Conservation (phyloP, 164 flowering plant genomes). For the Magnolia sinica region DNA sequence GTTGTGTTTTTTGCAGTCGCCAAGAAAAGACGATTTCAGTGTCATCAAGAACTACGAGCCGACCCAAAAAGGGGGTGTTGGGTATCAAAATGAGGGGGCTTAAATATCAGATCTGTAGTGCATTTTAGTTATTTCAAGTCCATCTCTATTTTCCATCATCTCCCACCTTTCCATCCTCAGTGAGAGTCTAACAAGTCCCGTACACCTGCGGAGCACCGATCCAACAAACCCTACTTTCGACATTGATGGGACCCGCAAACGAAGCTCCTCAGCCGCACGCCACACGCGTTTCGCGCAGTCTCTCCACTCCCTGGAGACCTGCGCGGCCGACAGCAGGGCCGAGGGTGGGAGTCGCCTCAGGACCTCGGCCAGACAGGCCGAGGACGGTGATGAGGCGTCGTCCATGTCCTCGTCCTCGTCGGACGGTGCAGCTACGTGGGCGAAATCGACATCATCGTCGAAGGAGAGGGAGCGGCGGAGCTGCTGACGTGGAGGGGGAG, state of each 20-base stretch:
- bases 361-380: conserved; percentile 63
- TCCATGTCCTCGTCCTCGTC: conserved; percentile 7
- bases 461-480: conserved; percentile 72
- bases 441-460: conserved; percentile 38
- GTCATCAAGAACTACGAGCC: not conserved
- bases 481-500: conserved; percentile 11
- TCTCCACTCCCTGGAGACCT: conserved; percentile 91
- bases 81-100: not conserved
- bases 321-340: conserved; percentile 62
- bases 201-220: conserved; percentile 80
- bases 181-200: conserved; percentile 59
- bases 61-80: not conserved
- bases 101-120: not conserved
- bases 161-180: conserved; percentile 86
- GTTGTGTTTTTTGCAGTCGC: not conserved
- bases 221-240: conserved; percentile 64
- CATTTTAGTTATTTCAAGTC: not conserved
- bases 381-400: conserved; percentile 12
- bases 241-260: conserved; percentile 61
- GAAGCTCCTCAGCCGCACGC: conserved; percentile 79
- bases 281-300: conserved; percentile 62
- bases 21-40: not conserved
- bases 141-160: not conserved
- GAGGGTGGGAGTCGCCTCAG: conserved; percentile 78
- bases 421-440: not conserved